phyloP scores from a whole-genome alignment of 352 stramenopile genomes.

The Thalassiosira pacifica region DNA sequence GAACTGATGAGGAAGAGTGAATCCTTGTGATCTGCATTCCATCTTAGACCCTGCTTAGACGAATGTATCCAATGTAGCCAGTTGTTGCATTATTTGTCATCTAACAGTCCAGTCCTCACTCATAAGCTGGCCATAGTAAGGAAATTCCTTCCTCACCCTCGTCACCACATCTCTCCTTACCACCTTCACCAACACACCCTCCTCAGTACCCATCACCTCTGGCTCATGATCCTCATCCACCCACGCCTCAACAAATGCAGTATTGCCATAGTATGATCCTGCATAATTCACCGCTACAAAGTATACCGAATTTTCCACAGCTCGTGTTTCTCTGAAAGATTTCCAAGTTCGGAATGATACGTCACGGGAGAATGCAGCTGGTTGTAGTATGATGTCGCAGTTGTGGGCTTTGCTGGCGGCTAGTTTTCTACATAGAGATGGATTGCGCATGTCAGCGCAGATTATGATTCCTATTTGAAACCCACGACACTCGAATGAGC shows the following conservation, averaged over 20 bases:
- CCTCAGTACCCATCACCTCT: slow-evolving; percentile 19
- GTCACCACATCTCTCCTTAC: slow-evolving; percentile 26
- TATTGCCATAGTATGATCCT: slow-evolving; percentile 46
- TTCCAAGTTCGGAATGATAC: slow-evolving; percentile 58
- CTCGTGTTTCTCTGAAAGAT: slow-evolving; percentile 54
- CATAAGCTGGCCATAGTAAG: slow-evolving; percentile 38
- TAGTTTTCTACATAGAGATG: slow-evolving; percentile 15
- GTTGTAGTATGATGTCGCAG: slow-evolving; percentile 51
- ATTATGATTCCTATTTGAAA: slow-evolving; percentile 60
- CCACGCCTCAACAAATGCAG: slow-evolving; percentile 49
- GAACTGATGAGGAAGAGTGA: too few species aligned
- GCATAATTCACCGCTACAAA: slow-evolving; percentile 55
- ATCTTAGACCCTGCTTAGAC: too few species aligned
- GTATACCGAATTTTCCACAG: slow-evolving; percentile 58
- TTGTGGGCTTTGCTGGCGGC: slow-evolving; percentile 16
- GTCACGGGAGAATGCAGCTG: slow-evolving; percentile 50
- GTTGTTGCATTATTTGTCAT: too few species aligned
- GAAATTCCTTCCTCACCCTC: slow-evolving; percentile 21
- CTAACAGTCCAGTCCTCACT: slow-evolving; percentile 12
- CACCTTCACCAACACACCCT: slow-evolving; percentile 16
- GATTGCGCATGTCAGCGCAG: slow-evolving; percentile 55
- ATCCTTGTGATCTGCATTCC: too few species aligned
- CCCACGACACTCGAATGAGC: slow-evolving; percentile 27
- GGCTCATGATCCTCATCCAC: slow-evolving; percentile 53
- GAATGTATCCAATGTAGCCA: too few species aligned